Evolutionary conservation across 768 basidiomycete genomes (phyloP).

Genomic region (Naganishia randhawae): DNA sequence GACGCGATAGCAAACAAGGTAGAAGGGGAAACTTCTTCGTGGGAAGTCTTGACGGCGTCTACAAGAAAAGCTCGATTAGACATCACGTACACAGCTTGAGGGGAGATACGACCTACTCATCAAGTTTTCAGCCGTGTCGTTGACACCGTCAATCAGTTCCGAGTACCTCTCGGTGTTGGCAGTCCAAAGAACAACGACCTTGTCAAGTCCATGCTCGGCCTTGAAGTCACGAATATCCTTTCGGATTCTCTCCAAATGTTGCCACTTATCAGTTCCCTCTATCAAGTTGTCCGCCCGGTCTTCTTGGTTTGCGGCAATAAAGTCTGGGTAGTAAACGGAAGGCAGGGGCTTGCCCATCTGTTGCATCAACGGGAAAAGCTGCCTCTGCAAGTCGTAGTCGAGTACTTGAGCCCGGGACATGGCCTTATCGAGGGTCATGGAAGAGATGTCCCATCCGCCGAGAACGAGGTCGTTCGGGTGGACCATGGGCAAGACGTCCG

Average conservation of each 20-base stretch:
- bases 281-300: slow-evolving; percentile 91
- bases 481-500: slow-evolving; percentile 91
- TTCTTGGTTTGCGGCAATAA: slow-evolving; percentile 96
- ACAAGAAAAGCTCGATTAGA: not conserved
- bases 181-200: slow-evolving; percentile 94
- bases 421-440: slow-evolving; percentile 75
- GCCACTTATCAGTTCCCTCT: slow-evolving; percentile 78
- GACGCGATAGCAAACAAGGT: slow-evolving; percentile 92
- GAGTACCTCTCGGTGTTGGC: slow-evolving; percentile 97
- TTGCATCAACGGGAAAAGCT: slow-evolving; percentile 81
- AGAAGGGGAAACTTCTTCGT: slow-evolving; percentile 92
- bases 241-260: slow-evolving; percentile 85
- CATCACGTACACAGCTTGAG: not conserved
- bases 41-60: slow-evolving; percentile 71
- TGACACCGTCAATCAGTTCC: slow-evolving; percentile 87
- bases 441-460: slow-evolving; percentile 97
- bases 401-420: slow-evolving; percentile 91
- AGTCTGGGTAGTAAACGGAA: slow-evolving; percentile 91
- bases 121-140: slow-evolving; percentile 86
- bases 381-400: slow-evolving; percentile 94
- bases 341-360: slow-evolving; percentile 72
- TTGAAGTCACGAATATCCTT: slow-evolving; percentile 94
- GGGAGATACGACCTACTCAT: slow-evolving; percentile 52
- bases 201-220: slow-evolving; percentile 71
- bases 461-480: slow-evolving; percentile 97